Evolutionary conservation across 805 yeast genomes (phyloP), one percentile per base, ranked within the genome.

Genomic region (Zygosaccharomyces rouxii): DNA sequence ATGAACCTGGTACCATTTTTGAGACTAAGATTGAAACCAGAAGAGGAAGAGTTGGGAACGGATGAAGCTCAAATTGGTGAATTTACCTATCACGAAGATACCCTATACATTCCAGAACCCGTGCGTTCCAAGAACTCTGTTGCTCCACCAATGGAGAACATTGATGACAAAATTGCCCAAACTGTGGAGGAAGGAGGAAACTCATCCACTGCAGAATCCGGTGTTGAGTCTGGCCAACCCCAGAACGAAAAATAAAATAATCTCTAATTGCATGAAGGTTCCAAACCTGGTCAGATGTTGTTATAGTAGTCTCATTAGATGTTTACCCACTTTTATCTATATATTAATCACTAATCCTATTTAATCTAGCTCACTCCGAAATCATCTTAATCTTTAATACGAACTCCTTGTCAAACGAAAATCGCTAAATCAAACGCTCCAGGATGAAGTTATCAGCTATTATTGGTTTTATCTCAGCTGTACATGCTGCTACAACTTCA

Each of bases 1-100:
- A 78, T 86, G 80, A 85, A 89, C 76, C 75, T 72, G 60, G 74
- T 89, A 54, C 97, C 97, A 55, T 80, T 82, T 74, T 76, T 90
- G 65, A 81, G 84, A 69, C 73, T 92, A 64, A 81, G 97, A 73
- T 78, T 89, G 59, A 77, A 81, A 55, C 86, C 86, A 61, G 96
- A 89, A 53, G 92, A 86, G 67, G 98, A 92, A 71, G 80, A 83
- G 55, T 64, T 83, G 57, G 97, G 98, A 53, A 84, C 94, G 26
- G 99, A 92, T 70, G 77, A 83, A 54, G 82, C 89, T 18, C 89
- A 90, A 74, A 88, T 89, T 62, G 97, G 97, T 58, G 98, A 90
- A 70, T 82, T 80, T 66, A 86, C 95, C 51, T 86, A 73, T 58
- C 73, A 71, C 49, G 88, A 83, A 55, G 83, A 81, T 38, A 78